Evolutionary conservation across 768 basidiomycete species (phyloP).

Genomic region (Russula compacta): DNA sequence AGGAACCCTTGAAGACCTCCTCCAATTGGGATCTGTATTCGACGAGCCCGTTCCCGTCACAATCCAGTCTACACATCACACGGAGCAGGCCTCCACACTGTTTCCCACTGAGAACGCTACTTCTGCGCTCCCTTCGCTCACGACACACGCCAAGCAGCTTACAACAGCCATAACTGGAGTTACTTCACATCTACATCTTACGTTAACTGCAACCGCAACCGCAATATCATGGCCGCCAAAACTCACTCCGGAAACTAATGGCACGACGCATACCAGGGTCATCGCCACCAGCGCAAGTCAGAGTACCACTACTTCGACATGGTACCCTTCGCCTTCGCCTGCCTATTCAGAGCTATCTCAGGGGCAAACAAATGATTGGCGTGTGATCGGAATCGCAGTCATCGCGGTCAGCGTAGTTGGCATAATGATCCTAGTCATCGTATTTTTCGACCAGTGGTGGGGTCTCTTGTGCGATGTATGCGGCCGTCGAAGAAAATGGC

Average conservation of each 20-base stretch:
- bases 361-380: constrained; percentile 38
- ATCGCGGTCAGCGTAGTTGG: constrained; percentile 54
- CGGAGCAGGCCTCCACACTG: constrained; percentile 17
- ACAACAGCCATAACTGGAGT: neutral
- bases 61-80: neutral
- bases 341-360: neutral
- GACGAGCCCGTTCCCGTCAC: neutral
- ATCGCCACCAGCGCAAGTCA: neutral
- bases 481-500: constrained; percentile 28
- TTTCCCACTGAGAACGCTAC: neutral
- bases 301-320: neutral
- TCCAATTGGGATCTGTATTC: neutral
- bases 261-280: neutral
- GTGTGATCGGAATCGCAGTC: constrained; percentile 58
- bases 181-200: neutral
- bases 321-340: neutral
- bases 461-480: constrained; percentile 46
- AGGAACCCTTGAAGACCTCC: constrained; percentile 5
- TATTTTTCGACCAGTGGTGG: constrained; percentile 69
- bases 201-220: neutral
- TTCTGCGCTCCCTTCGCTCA: neutral
- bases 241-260: neutral
- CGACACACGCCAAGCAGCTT: neutral
- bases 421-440: constrained; percentile 42
- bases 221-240: neutral